Conservation (phyloP, 805 yeast genomes). For the Candida nanaspora region DNA sequence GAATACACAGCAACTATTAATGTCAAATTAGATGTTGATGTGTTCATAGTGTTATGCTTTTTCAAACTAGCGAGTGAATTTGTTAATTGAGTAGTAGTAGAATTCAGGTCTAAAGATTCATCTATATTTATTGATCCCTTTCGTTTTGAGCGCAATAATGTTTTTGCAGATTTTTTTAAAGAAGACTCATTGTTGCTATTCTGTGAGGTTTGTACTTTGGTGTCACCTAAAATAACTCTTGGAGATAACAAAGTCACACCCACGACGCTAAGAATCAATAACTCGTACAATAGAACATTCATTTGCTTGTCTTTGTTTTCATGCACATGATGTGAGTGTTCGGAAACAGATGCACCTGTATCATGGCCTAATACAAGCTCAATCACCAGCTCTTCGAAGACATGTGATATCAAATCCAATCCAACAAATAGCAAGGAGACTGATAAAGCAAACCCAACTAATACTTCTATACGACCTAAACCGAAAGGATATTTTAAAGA, state of each 20-base stretch:
- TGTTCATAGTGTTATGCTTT: constrained; percentile 15
- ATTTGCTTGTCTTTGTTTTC: constrained; percentile 13
- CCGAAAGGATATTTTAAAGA: constrained; percentile 90
- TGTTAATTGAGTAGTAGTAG: constrained; percentile 1
- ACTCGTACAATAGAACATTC: constrained; percentile 22
- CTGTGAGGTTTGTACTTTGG: not conserved
- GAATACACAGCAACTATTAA: constrained; percentile 22
- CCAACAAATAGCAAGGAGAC: constrained; percentile 88
- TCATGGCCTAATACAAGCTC: constrained; percentile 28
- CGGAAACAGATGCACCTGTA: constrained; percentile 9
- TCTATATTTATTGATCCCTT: constrained; percentile 21
- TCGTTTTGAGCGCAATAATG: constrained; percentile 11
- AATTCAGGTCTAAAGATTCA: constrained; percentile 8
- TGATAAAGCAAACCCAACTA: constrained; percentile 81
- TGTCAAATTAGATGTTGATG: constrained; percentile 41
- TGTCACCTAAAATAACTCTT: constrained; percentile 13
- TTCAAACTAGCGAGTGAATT: constrained; percentile 6
- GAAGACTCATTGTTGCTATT: not conserved
- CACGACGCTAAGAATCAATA: constrained; percentile 17
- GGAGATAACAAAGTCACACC: constrained; percentile 28
- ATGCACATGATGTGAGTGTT: constrained; percentile 25
- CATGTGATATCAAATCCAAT: constrained; percentile 78
- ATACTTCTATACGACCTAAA: constrained; percentile 80
- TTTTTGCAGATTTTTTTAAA: constrained; percentile 2
- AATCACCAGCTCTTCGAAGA: constrained; percentile 67